Base-by-base conservation (phyloP, 2,329 filamentous ascomycete species). In the Helotiales sp. region DNA sequence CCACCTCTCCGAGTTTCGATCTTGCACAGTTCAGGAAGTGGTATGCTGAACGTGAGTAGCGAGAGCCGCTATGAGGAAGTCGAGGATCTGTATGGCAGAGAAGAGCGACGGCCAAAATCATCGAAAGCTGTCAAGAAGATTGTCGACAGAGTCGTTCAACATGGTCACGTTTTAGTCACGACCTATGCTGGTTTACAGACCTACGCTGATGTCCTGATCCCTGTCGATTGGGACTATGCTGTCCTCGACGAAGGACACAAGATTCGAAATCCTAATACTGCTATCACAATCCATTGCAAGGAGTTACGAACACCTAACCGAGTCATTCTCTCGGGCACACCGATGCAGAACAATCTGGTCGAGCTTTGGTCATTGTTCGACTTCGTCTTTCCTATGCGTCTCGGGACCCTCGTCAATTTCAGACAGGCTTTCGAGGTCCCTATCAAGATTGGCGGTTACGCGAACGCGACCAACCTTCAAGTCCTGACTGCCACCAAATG, bases 331-430 rank as follows among this genome's bases (percentile, higher is more conserved):
- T 98, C 96, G 0, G 95, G 95, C 5, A 99, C 95, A 0, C 96
- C 96, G 0, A 96, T 99, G 80, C 96, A 99, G 72, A 99, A 99
- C 73, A 98, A 97, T 62, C 76, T 99, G 25, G 88, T 89, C 0
- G 96, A 99, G 71, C 78, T 99, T 0, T 99, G 95, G 93, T 98
- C 93, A 0, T 77, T 99, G 0, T 98, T 99, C 70, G 96, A 99
- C 71, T 99, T 99, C 70, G 89, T 98, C 57, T 98, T 92, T 61
- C 95, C 96, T 0, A 97, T 98, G 91, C 88, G 93, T 13, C 77
- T 99, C 5, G 96, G 95, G 0, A 97, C 91, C 0, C 79, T 98
- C 12, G 89, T 97, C 57, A 91, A 90, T 63, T 99, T 99, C 71
- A 85, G 92, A 46, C 88, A 87, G 59, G 87, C 96, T 60, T 98